These are phyloP conservation scores for Penicillium cataractarum DNA, from an alignment of 495 filamentous ascomycete species.

Conservation along the genomic window DNA sequence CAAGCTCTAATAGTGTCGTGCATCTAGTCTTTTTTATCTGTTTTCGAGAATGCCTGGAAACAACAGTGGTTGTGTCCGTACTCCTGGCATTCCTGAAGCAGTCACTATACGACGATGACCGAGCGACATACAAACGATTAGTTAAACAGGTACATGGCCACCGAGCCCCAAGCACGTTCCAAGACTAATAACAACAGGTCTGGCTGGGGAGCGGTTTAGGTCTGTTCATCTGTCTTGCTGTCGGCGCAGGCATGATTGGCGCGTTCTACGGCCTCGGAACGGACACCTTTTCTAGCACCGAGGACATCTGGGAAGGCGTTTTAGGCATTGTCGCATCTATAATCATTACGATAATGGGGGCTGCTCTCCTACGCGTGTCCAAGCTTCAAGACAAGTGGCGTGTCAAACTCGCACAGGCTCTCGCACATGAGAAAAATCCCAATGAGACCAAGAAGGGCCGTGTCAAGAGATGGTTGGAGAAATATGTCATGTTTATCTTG, in stretches of 20 bases:
- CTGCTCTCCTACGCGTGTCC: conserved; percentile 76
- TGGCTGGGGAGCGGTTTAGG: conserved; percentile 71
- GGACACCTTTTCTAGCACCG: conserved; percentile 65
- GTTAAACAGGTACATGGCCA: conserved; percentile 60
- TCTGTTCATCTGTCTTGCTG: conserved; percentile 64
- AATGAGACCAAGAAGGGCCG: conserved; percentile 31
- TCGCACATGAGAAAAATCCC: conserved; percentile 57
- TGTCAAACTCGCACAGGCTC: conserved; percentile 67
- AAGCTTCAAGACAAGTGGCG: conserved; percentile 88
- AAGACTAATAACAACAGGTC: conserved; percentile 60
- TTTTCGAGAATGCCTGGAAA: conserved; percentile 84
- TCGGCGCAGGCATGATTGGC: conserved; percentile 76
- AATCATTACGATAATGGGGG: conserved; percentile 80
- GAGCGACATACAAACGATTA: conserved; percentile 64
- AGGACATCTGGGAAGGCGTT: conserved; percentile 78
- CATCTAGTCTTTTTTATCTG: conserved; percentile 87
- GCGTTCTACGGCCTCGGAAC: conserved; percentile 76
- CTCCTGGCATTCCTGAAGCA: conserved; percentile 82
- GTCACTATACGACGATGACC: conserved; percentile 62
- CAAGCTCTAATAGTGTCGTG: too few relatives aligned
- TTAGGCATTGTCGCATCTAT: conserved; percentile 71
- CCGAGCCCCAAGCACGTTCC: too few relatives aligned
- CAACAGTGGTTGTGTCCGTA: conserved; percentile 79
- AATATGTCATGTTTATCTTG: conserved; percentile 80
- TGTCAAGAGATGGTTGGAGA: conserved; percentile 68